A percentile compares a stretch with the other conserved stretches of the same genome.
These are phyloP conservation scores for Neurospora sp. DNA, from an alignment of 495 filamentous ascomycete species.

Conservation along the genomic window DNA sequence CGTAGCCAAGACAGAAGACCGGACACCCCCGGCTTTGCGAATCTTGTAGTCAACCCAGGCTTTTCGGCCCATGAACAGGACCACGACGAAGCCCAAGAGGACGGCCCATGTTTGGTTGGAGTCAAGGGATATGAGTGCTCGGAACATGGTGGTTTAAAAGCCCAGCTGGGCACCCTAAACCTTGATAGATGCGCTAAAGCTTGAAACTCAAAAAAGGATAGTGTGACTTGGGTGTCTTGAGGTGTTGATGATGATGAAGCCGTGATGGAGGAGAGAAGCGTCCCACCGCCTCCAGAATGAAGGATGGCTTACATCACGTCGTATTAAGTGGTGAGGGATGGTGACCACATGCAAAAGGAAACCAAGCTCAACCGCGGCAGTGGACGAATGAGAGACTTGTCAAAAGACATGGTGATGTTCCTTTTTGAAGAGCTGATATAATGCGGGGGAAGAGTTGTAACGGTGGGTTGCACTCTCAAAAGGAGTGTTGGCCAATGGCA, in stretches of 20 bases:
- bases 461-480: not conserved
- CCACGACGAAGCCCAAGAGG: conserved; percentile 4
- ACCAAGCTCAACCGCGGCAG: not conserved
- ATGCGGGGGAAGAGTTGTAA: not conserved
- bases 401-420: not conserved
- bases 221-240: not conserved
- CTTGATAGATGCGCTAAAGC: not conserved
- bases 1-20: conserved; percentile 13
- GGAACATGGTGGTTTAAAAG: conserved; percentile 1
- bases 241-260: not conserved
- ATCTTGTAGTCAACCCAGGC: conserved; percentile 11
- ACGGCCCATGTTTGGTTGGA: not conserved
- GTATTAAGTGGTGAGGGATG: not conserved
- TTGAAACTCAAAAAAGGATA: not conserved
- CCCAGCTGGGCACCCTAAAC: not conserved
- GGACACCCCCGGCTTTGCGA: conserved; percentile 10
- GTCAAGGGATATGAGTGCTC: not conserved
- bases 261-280: not conserved
- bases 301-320: not conserved
- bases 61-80: conserved; percentile 3
- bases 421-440: not conserved
- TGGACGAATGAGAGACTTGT: not conserved
- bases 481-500: not conserved
- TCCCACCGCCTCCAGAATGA: not conserved
- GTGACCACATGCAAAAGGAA: not conserved